phyloP scores from a whole-genome alignment of 2,329 filamentous ascomycete genomes.

The Parascedosporium putredinis region DNA sequence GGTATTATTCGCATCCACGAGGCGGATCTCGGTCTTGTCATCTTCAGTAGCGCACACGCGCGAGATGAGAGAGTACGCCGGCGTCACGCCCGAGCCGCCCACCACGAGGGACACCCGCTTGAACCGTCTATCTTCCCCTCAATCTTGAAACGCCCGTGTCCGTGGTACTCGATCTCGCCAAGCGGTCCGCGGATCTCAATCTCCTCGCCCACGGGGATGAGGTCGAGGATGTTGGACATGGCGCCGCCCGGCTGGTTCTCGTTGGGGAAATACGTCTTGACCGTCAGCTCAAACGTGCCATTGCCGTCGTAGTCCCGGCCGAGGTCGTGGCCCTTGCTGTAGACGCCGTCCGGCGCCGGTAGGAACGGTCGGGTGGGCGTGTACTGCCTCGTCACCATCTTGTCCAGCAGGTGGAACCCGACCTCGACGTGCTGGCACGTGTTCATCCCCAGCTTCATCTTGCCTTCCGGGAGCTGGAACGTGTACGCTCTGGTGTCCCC shows the following conservation, averaged over 20 bases:
- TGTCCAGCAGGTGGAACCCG: slow-evolving; percentile 40
- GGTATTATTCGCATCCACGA: slow-evolving; percentile 37
- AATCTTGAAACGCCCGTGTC: slow-evolving; percentile 34
- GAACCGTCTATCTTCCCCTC: slow-evolving; percentile 29
- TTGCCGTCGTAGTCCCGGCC: slow-evolving; percentile 23
- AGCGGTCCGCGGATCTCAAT: slow-evolving; percentile 41
- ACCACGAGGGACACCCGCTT: slow-evolving; percentile 35
- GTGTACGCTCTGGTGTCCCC: slow-evolving; percentile 34
- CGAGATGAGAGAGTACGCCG: slow-evolving; percentile 38
- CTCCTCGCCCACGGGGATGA: slow-evolving; percentile 34
- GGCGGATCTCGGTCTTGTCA: slow-evolving; percentile 27
- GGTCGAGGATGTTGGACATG: slow-evolving; percentile 41
- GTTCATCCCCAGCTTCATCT: slow-evolving; percentile 13
- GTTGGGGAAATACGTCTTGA: slow-evolving; percentile 42
- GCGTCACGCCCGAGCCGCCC: slow-evolving; percentile 40
- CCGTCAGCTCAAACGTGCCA: slow-evolving; percentile 35
- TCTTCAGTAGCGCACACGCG: slow-evolving; percentile 24
- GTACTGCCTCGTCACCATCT: slow-evolving; percentile 39
- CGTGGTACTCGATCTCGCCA: slow-evolving; percentile 38
- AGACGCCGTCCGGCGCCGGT: slow-evolving; percentile 7
- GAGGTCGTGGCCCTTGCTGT: slow-evolving; percentile 17
- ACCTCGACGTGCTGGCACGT: slow-evolving; percentile 43
- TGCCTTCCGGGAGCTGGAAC: slow-evolving; percentile 29
- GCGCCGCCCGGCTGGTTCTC: slow-evolving; percentile 39
- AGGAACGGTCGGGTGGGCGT: slow-evolving; percentile 37